phyloP scores from a whole-genome alignment of 2,329 filamentous ascomycete species.

The Monascus ruber region DNA sequence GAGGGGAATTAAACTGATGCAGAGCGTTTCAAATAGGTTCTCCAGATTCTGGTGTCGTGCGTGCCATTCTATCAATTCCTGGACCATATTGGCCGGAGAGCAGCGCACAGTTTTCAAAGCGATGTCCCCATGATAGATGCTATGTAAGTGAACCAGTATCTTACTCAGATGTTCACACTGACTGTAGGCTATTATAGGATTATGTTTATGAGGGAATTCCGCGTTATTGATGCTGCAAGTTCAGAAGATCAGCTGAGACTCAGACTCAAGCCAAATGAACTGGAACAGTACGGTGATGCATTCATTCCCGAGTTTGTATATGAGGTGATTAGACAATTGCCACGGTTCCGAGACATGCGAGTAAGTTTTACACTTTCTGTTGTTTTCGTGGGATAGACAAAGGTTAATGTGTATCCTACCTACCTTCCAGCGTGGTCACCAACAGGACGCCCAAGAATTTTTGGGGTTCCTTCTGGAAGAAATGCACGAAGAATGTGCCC shows the following conservation, averaged over 20 bases:
- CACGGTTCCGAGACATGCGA: conserved; percentile 85
- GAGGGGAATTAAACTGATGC: neutral
- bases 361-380: conserved; percentile 39
- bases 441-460: conserved; percentile 97
- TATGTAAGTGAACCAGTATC: conserved; percentile 51
- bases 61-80: conserved; percentile 90
- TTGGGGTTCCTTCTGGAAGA: conserved; percentile 85
- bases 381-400: neutral
- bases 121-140: conserved; percentile 89
- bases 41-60: conserved; percentile 92
- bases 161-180: neutral
- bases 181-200: conserved; percentile 47
- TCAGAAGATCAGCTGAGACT: conserved; percentile 63
- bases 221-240: conserved; percentile 66
- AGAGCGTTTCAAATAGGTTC: conserved; percentile 48
- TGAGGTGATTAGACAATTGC: conserved; percentile 74
- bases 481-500: conserved; percentile 81
- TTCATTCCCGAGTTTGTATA: conserved; percentile 95
- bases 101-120: conserved; percentile 85
- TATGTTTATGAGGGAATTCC: conserved; percentile 90
- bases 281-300: conserved; percentile 81
- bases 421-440: conserved; percentile 62
- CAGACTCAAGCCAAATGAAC: conserved; percentile 66
- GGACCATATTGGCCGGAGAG: conserved; percentile 72
- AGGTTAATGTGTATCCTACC: too few relatives aligned